Conservation (phyloP, 306 rosid genomes). For the Phaseolus lunatus region DNA sequence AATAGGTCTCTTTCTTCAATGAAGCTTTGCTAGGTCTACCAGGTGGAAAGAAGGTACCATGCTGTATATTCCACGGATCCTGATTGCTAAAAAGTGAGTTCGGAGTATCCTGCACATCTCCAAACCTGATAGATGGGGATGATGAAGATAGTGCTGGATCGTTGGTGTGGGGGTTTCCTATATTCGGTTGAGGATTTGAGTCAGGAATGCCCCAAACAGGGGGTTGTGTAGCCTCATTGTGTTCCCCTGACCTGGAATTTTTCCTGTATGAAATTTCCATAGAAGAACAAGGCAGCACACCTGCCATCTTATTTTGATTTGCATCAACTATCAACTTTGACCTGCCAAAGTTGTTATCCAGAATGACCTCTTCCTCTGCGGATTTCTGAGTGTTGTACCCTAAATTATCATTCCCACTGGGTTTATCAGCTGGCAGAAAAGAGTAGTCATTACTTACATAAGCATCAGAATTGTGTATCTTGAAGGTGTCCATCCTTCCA, state of each 20-base stretch:
- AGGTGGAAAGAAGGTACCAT: slow-evolving; percentile 69
- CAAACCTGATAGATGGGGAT: slow-evolving; percentile 53
- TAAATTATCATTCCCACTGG: slow-evolving; percentile 48
- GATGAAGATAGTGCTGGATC: slow-evolving; percentile 44
- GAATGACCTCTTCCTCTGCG: slow-evolving; percentile 54
- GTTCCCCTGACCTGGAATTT: slow-evolving; percentile 57
- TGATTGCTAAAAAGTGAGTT: slow-evolving; percentile 85
- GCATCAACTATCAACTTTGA: slow-evolving; percentile 47
- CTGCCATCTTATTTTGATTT: slow-evolving; percentile 44
- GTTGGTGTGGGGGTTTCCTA: slow-evolving; percentile 51
- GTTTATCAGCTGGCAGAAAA: slow-evolving; percentile 50
- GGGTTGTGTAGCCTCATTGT: slow-evolving; percentile 58
- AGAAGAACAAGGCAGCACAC: slow-evolving; percentile 53
- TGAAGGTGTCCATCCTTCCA: slow-evolving; percentile 59
- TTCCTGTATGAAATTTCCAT: slow-evolving; percentile 47
- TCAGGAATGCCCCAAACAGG: slow-evolving; percentile 62
- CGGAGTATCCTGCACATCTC: slow-evolving; percentile 65
- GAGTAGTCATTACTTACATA: slow-evolving; percentile 49
- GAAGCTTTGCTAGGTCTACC: slow-evolving; percentile 56
- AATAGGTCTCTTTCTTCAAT: slow-evolving; percentile 54
- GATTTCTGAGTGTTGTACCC: slow-evolving; percentile 45
- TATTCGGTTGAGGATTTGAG: slow-evolving; percentile 52
- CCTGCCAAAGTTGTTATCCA: slow-evolving; percentile 52
- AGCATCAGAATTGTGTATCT: slow-evolving; percentile 51
- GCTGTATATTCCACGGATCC: slow-evolving; percentile 81